Conservation (phyloP, 2,329 filamentous ascomycete species). For the Calonectria pseudoturangicola region DNA sequence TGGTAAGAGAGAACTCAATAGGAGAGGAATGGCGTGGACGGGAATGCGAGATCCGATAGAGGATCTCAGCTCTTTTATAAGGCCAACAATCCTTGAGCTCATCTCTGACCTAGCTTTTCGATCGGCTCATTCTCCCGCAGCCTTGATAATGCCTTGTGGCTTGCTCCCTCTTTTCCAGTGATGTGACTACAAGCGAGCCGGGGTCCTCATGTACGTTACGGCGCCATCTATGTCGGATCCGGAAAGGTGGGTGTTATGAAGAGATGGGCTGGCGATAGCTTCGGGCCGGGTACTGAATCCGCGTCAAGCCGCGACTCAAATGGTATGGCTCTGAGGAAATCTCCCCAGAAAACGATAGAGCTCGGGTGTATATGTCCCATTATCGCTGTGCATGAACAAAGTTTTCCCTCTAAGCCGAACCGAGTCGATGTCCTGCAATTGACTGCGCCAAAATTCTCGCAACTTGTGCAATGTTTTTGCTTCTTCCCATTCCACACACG, state of each 20-base stretch:
- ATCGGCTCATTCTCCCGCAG: neutral
- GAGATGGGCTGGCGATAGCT: conserved; percentile 43
- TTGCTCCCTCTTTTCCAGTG: conserved; percentile 31
- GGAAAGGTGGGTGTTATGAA: conserved; percentile 37
- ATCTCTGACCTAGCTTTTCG: conserved; percentile 1
- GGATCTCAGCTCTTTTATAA: conserved; percentile 45
- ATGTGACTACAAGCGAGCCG: conserved; percentile 41
- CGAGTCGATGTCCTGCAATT: neutral
- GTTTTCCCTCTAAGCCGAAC: too few species aligned
- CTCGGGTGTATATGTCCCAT: neutral
- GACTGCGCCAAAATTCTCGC: neutral
- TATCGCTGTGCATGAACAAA: neutral
- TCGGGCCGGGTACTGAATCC: conserved; percentile 47
- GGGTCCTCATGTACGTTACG: conserved; percentile 44
- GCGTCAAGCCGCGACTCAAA: conserved; percentile 17
- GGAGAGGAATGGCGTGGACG: conserved; percentile 11
- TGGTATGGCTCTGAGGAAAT: neutral
- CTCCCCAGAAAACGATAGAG: neutral
- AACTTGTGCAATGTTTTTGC: neutral
- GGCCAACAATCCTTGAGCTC: neutral
- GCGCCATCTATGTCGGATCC: conserved; percentile 46
- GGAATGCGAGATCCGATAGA: neutral
- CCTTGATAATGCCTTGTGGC: conserved; percentile 23
- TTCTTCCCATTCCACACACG: conserved; percentile 40
- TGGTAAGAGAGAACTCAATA: neutral